Conservation (phyloP, 2,329 filamentous ascomycete species). For the Helicocarpus griseus region DNA sequence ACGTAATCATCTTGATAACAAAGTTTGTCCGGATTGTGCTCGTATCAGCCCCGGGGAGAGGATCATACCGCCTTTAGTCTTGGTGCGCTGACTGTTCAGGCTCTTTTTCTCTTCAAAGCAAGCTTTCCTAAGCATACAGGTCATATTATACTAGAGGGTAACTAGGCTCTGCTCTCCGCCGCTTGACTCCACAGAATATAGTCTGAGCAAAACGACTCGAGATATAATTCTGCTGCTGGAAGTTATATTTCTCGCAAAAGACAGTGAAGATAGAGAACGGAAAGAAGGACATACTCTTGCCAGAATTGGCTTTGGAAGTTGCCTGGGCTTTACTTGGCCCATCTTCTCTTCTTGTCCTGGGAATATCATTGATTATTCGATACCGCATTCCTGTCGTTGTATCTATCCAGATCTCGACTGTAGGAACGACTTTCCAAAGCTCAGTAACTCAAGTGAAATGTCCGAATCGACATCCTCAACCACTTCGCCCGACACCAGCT, state of each 20-base stretch:
- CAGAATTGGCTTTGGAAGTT: not conserved
- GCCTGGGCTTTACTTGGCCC: not conserved
- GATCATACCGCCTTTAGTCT: no score
- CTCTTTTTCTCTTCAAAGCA: no score
- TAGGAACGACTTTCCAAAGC: not conserved
- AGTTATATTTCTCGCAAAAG: not conserved
- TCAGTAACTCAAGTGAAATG: slow-evolving; percentile 6
- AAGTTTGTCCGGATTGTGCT: not conserved
- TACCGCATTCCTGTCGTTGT: not conserved
- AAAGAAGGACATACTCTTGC: not conserved
- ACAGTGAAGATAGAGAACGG: not conserved
- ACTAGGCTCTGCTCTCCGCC: not conserved
- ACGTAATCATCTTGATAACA: not conserved
- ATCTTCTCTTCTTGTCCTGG: not conserved
- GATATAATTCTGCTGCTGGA: not conserved
- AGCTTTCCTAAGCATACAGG: no score
- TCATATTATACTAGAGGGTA: no score
- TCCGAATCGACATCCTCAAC: slow-evolving; percentile 8
- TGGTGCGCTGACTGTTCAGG: no score
- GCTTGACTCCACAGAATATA: not conserved
- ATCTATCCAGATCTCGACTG: not conserved
- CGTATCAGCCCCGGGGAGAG: not conserved
- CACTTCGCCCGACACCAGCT: slow-evolving; percentile 13
- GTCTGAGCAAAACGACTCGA: not conserved
- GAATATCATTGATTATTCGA: not conserved